Conservation (phyloP, 148 eudicot genomes). For the Hydrangea macrophylla region DNA sequence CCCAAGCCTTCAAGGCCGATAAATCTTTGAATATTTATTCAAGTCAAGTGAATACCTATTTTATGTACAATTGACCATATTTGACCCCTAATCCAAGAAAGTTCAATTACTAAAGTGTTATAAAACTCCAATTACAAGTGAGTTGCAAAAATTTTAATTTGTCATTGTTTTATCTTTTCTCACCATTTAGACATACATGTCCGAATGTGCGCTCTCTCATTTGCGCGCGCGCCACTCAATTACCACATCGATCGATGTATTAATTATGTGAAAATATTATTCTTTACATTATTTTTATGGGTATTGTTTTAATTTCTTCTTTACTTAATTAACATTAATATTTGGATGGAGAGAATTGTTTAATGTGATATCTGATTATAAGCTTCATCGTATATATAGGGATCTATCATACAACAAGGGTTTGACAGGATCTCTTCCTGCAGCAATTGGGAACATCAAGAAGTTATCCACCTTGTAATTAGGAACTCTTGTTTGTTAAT, state of each 20-base stretch:
- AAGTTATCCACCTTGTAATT: neutral
- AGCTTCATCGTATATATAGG: constrained; percentile 1
- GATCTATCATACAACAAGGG: neutral
- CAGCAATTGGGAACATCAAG: neutral
- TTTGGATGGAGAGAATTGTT: neutral
- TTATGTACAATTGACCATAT: too few relatives aligned
- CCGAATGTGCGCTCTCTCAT: neutral
- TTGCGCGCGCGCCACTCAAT: too few relatives aligned
- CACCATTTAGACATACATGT: too few relatives aligned
- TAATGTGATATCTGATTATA: neutral
- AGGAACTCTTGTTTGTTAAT: constrained; percentile 18
- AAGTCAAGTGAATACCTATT: too few relatives aligned
- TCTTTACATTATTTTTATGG: neutral
- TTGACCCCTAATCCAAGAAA: too few relatives aligned
- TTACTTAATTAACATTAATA: too few relatives aligned
- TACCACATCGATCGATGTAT: neutral
- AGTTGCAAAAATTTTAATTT: too few relatives aligned
- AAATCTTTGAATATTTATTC: too few relatives aligned
- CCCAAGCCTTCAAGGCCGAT: too few relatives aligned
- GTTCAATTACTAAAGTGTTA: too few relatives aligned
- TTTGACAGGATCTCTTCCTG: neutral
- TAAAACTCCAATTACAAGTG: too few relatives aligned
- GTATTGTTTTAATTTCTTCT: neutral
- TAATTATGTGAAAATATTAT: neutral
- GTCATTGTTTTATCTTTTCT: too few relatives aligned